A percentile compares a stretch with the other conserved stretches of the same genome.
Evolutionary conservation across 306 rosid species (phyloP).

Genomic region (Vigna unguiculata): DNA sequence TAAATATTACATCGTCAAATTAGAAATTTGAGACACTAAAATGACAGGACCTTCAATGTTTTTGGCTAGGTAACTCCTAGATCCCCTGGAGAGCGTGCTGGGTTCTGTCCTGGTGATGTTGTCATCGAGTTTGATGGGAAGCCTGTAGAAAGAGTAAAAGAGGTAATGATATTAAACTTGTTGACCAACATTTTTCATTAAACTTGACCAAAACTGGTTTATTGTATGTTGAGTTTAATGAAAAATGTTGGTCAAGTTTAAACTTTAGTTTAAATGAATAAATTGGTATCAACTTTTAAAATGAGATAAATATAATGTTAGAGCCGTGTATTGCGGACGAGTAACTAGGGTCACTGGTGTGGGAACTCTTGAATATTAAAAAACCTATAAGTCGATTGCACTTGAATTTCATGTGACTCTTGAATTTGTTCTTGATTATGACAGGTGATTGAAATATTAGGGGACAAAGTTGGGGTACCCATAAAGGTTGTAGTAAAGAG

Average conservation of each 20-base stretch:
- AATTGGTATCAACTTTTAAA: not conserved
- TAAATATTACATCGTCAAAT: not conserved
- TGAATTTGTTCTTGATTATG: conserved; percentile 12
- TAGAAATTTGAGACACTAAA: not conserved
- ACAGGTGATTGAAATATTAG: conserved; percentile 83
- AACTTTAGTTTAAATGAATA: not conserved
- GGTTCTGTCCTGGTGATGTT: conserved; percentile 80
- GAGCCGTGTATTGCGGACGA: not conserved
- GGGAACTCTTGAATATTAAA: not conserved
- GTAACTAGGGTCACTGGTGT: not conserved
- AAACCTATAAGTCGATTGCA: not conserved
- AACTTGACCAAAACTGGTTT: too few species aligned
- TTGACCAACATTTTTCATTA: too few species aligned
- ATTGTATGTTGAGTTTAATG: too few species aligned
- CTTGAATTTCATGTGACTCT: not conserved
- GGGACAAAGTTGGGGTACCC: conserved; percentile 74
- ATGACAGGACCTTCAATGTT: not conserved
- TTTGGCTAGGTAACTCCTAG: conserved; percentile 81
- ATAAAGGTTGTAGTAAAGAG: conserved; percentile 69
- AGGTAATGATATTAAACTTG: conserved; percentile 80
- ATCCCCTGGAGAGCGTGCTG: conserved; percentile 87
- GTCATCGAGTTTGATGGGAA: conserved; percentile 85
- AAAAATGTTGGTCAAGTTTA: not conserved
- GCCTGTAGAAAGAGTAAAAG: conserved; percentile 66
- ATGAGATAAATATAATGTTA: not conserved